Base-by-base conservation (phyloP, 306 rosid genomes). In the Senna siamea region DNA sequence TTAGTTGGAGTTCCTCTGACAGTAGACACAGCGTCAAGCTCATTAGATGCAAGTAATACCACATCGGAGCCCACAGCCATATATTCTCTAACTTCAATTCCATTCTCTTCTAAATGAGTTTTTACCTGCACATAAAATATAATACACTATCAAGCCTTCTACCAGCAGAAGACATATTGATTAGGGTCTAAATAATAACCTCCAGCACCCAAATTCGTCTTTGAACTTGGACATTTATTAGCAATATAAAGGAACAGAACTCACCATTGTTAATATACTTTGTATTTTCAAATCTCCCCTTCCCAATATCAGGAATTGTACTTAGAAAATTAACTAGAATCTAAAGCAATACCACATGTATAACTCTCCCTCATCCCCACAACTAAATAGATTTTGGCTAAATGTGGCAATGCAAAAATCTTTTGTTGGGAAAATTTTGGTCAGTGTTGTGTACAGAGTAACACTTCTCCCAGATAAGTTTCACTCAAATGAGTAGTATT, bases 31-130 rank as follows among this genome's bases (percentile, higher is more conserved):
- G 81, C 37, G 60, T 74, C 85, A 77, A 85, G 96, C 76, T 89
- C 68, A 87, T 82, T 14, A 50, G 81, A 82, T 64, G 86, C 87
- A 61, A 95, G 98, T 84, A 87, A 80, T 60, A 76, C 80, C 20
- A 78, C 93, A 76, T 95, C 98, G 37, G 83, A 80, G 82, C 83
- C 81, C 57, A 92, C 89, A 2, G 80, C 92, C 54, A 76, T 76
- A 70, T 95, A 95, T 41, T 92, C 99, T 74, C 88, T 87, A 71
- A 95, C 83, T 84, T 84, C 88, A 79, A 92, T 89, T 73, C 93
- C 93, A 57, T 92, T 88, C 61, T 85, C 81, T 75, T 84, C 85
- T 76, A 92, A 68, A 76, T 88, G 87, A 69, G 70, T 30, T 74
- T 81, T 83, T 50, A 92, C 96, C 99, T 95, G 86, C 77, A 79